Conservation (phyloP, 148 eudicot genomes). For the Cornus kousa region DNA sequence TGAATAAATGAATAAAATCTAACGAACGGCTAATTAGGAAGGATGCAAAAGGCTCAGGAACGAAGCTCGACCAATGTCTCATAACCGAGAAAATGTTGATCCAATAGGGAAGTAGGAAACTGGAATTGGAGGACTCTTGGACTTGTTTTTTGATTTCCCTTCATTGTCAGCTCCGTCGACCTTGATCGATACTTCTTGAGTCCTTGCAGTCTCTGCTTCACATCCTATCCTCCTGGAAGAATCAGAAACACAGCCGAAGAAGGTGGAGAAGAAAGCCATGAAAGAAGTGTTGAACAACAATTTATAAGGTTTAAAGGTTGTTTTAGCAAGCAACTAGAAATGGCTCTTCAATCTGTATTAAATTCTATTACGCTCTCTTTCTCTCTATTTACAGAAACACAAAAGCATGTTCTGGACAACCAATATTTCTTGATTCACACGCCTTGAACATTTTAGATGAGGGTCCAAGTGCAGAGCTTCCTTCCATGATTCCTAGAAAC, state of each 20-base stretch:
- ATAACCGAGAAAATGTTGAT: slow-evolving; percentile 2
- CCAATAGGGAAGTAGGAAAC: slow-evolving; percentile 4
- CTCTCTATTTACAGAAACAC: too few species aligned
- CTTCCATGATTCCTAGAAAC: neutral
- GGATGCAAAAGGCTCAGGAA: too few species aligned
- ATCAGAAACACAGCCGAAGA: neutral
- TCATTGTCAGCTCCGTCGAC: too few species aligned
- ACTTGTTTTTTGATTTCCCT: neutral
- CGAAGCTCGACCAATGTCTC: neutral
- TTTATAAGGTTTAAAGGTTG: too few species aligned
- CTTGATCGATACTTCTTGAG: neutral
- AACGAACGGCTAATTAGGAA: too few species aligned
- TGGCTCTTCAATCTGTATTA: neutral
- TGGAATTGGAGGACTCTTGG: slow-evolving; percentile 4
- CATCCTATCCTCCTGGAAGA: neutral
- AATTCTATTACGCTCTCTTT: neutral
- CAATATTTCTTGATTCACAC: neutral
- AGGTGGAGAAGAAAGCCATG: slow-evolving; percentile 1
- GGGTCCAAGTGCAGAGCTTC: neutral
- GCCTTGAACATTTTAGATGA: neutral
- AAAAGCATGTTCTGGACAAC: neutral
- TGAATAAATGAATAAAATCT: too few species aligned
- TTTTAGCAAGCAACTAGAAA: neutral
- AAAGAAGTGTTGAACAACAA: neutral
- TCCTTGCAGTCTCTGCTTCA: neutral